Conservation (phyloP, 2,329 filamentous ascomycete genomes). For the Phyllosticta citrichinensis region DNA sequence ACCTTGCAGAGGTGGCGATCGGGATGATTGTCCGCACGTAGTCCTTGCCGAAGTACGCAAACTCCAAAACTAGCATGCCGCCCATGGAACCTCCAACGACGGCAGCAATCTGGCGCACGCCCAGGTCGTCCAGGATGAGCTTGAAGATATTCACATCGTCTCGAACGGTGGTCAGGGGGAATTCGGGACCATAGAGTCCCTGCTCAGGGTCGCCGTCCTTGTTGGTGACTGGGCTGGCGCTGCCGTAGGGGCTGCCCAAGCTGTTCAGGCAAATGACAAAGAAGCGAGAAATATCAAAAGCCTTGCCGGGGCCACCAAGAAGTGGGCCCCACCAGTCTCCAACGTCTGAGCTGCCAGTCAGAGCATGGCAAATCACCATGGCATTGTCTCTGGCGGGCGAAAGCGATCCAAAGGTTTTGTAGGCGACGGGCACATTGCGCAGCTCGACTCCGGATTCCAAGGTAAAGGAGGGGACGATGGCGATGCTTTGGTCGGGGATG, state of each 20-base stretch:
- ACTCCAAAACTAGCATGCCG: constrained; percentile 84
- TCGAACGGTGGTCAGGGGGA: constrained; percentile 86
- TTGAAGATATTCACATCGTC: constrained; percentile 90
- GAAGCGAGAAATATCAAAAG: constrained; percentile 74
- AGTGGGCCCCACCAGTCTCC: constrained; percentile 83
- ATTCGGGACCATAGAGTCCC: constrained; percentile 85
- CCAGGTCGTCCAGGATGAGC: constrained; percentile 68
- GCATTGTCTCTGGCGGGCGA: constrained; percentile 49
- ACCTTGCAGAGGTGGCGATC: constrained; percentile 74
- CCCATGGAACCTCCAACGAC: constrained; percentile 79
- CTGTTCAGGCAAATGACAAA: constrained; percentile 83
- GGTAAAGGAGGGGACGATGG: constrained; percentile 77
- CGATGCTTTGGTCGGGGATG: constrained; percentile 81
- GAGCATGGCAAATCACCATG: constrained; percentile 67
- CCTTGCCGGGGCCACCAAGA: constrained; percentile 64
- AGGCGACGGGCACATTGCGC: constrained; percentile 59
- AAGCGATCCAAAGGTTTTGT: constrained; percentile 52
- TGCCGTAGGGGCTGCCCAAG: constrained; percentile 74
- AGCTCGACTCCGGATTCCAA: constrained; percentile 86
- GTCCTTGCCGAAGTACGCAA: constrained; percentile 80
- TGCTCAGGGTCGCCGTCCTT: constrained; percentile 69
- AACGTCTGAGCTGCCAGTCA: constrained; percentile 78
- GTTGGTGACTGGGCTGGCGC: constrained; percentile 78
- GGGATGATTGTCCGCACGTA: constrained; percentile 74
- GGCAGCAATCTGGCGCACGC: constrained; percentile 65